Percentiles rank a stretch among this genome's conserved stretches.
phyloP scores from a whole-genome alignment of 2,329 filamentous ascomycete genomes.

The Lojkania enalia region DNA sequence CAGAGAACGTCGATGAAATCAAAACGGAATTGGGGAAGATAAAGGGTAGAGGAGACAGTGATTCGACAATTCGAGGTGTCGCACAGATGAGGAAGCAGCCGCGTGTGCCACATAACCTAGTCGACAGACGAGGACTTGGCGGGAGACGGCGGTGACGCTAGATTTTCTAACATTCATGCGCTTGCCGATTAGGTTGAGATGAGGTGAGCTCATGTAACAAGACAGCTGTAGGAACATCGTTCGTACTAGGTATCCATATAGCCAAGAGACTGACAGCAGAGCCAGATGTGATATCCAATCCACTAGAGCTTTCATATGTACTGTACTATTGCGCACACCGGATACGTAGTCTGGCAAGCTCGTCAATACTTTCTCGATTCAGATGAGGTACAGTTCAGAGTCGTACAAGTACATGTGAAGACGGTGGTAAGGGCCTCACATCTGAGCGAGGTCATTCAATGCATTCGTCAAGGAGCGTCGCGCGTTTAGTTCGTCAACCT shows the following conservation, averaged over 20 bases:
- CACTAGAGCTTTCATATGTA: too few relatives aligned
- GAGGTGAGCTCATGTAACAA: constrained; percentile 2
- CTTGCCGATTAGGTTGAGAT: background rate
- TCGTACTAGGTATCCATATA: too few relatives aligned
- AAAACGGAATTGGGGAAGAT: too few relatives aligned
- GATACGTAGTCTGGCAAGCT: background rate
- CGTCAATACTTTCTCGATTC: constrained; percentile 12
- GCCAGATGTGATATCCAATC: too few relatives aligned
- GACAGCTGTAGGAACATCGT: too few relatives aligned
- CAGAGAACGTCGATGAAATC: too few relatives aligned
- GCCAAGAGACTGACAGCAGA: too few relatives aligned
- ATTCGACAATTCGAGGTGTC: constrained; percentile 9
- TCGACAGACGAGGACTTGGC: background rate
- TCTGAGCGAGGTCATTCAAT: constrained; percentile 42
- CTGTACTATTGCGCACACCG: too few relatives aligned
- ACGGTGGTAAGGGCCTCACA: constrained; percentile 13
- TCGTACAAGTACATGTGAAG: constrained; percentile 3
- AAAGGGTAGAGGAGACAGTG: too few relatives aligned
- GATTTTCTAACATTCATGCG: background rate
- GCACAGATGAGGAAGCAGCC: constrained; percentile 15
- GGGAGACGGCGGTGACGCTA: constrained; percentile 2
- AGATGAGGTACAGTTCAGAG: background rate
- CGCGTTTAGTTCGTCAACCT: constrained; percentile 48
- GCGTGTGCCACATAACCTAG: constrained; percentile 17
- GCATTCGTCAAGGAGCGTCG: constrained; percentile 47